Evolutionary conservation across 805 yeast genomes (phyloP), one percentile per base, ranked within the genome.

Genomic region (Lipomyces chichibuensis): DNA sequence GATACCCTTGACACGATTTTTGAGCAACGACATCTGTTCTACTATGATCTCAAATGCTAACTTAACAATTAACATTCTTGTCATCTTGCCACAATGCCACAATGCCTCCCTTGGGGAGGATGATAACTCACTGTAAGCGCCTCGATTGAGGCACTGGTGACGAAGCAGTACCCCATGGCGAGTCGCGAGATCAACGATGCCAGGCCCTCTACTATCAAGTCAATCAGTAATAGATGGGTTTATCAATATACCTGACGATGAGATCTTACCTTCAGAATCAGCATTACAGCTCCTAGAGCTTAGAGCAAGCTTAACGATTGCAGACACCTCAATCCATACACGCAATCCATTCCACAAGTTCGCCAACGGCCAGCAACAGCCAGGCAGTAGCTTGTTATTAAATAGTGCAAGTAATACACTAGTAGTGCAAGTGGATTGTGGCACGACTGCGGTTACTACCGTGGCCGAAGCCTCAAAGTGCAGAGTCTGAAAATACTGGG

Each of bases 151-250:
- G 52, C 52, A 46, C 27, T 14, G 13, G 4, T 14, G 52, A 46
- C 52, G 52, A 46, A n/a, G 52, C 52, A 46, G 52, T 25, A 14
- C 52, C 52, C 52, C 17, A 46, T 3, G 52, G 6, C 52, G 52
- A 46, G 52, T 46, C 52, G 52, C 52, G 52, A 46, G 52, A 11
- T 46, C 52, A 8, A 46, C 52, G 52, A 46, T 46, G 52, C 52
- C 52, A 46, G 52, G n/a, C 52, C 52, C 52, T 46, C 2, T 2
- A 25, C 27, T 25, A 25, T 46, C 52, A 14, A 46, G 52, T 46
- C 52, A 46, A 46, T 46, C 52, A 46, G 52, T 25, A 46, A 46
- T 46, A 46, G 52, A 46, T 14, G 52, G 4, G 27, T 46, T 46
- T 46, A 46, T 46, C 52, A 46, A 46, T 46, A 14, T 46, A 5